These are phyloP conservation scores for Penicillium dipodomyicola DNA, from an alignment of 495 filamentous ascomycete genomes.

Conservation along the genomic window DNA sequence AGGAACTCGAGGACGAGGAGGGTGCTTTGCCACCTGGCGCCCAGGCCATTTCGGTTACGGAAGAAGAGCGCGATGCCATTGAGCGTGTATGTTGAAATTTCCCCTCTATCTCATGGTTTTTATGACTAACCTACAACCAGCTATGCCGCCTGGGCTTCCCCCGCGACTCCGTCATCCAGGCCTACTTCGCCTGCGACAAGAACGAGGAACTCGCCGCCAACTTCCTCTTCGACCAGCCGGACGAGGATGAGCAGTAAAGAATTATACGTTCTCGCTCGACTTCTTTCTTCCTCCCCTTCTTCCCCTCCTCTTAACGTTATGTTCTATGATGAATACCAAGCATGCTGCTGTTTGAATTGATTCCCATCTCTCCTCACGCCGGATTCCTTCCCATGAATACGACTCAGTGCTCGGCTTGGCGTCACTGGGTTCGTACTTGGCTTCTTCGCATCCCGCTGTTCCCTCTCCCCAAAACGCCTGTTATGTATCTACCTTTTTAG, in stretches of 20 bases:
- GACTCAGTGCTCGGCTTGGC: conserved; percentile 10
- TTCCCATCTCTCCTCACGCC: conserved; percentile 14
- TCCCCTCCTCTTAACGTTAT: conserved; percentile 22
- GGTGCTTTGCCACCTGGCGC: conserved; percentile 80
- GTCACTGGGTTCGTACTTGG: conserved; percentile 12
- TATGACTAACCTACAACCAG: conserved; percentile 50
- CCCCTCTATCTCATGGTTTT: background rate
- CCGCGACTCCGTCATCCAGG: conserved; percentile 91
- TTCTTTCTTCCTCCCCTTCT: conserved; percentile 7
- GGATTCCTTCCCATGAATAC: conserved; percentile 7
- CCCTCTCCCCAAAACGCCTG: conserved; percentile 23
- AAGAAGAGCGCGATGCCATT: conserved; percentile 94
- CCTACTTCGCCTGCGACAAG: conserved; percentile 99
- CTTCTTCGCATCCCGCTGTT: conserved; percentile 12
- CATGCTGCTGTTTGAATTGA: conserved; percentile 26
- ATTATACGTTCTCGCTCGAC: conserved; percentile 16
- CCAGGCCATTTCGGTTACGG: conserved; percentile 85
- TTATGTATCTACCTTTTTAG: conserved; percentile 39
- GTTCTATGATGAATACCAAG: conserved; percentile 33
- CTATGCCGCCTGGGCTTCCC: conserved; percentile 89
- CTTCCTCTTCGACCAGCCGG: conserved; percentile 95
- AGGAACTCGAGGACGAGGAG: conserved; percentile 67
- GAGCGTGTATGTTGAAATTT: conserved; percentile 69
- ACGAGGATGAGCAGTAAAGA: conserved; percentile 69
- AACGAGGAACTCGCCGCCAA: conserved; percentile 98